These are phyloP conservation scores for Parsonsia alboflavescens DNA, from an alignment of 257 asterid species.

Conservation along the genomic window DNA sequence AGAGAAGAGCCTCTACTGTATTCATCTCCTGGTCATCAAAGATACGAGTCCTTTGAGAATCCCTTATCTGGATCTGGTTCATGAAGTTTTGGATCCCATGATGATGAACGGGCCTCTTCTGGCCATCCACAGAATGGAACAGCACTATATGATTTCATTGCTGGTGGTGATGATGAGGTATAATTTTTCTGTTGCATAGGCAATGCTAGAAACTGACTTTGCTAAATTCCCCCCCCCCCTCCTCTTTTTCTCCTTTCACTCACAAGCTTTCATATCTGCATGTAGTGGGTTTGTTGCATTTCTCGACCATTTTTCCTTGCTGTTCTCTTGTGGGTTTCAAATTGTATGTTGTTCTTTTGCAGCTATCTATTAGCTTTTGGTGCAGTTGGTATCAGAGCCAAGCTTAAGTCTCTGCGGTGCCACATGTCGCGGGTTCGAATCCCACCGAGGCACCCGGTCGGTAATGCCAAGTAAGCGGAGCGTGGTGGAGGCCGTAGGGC, in stretches of 20 bases:
- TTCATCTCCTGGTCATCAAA: constrained; percentile 79
- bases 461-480: no score
- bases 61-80: constrained; percentile 83
- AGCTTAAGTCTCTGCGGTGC: no score
- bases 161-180: constrained; percentile 99
- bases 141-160: constrained; percentile 97
- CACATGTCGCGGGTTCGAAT: no score
- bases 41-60: constrained; percentile 82
- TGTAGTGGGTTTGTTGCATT: no score
- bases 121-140: constrained; percentile 65
- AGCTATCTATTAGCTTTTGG: no score
- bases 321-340: constrained; percentile 10
- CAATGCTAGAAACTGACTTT: not conserved
- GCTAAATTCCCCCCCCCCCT: not conserved
- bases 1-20: constrained; percentile 98
- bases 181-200: not conserved
- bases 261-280: not conserved
- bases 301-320: no score
- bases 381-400: no score
- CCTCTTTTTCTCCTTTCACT: not conserved
- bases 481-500: no score
- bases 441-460: no score
- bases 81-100: constrained; percentile 50
- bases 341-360: constrained; percentile 30
- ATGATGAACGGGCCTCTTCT: constrained; percentile 69